Evolutionary conservation across 2,329 filamentous ascomycete genomes (phyloP).

Genomic region (Daldinia sp.): DNA sequence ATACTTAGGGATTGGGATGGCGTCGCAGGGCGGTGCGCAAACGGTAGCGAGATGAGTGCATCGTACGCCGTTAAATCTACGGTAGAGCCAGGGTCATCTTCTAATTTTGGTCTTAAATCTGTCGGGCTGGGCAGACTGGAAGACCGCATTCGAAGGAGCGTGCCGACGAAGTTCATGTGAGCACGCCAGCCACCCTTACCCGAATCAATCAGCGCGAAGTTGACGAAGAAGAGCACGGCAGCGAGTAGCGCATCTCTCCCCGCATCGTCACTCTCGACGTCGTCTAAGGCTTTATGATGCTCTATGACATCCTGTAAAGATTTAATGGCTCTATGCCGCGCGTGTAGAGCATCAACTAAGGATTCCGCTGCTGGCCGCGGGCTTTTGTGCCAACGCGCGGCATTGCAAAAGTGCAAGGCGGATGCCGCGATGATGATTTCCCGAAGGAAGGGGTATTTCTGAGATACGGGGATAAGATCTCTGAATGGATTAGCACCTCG

Average conservation of each 20-base stretch:
- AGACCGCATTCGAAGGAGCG: slow-evolving; percentile 45
- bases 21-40: not conserved
- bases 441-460: slow-evolving; percentile 55
- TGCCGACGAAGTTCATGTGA: slow-evolving; percentile 57
- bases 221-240: slow-evolving; percentile 60
- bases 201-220: slow-evolving; percentile 60
- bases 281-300: slow-evolving; percentile 12
- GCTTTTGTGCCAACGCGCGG: slow-evolving; percentile 41
- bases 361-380: slow-evolving; percentile 45
- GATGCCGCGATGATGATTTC: slow-evolving; percentile 60
- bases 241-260: slow-evolving; percentile 58
- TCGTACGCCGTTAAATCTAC: not conserved
- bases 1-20: slow-evolving; percentile 20
- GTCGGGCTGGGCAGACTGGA: not conserved
- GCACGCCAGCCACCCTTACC: slow-evolving; percentile 56
- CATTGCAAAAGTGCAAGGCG: slow-evolving; percentile 59
- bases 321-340: slow-evolving; percentile 57
- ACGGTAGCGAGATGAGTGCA: slow-evolving; percentile 8
- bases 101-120: not conserved
- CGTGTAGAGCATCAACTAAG: slow-evolving; percentile 56
- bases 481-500: slow-evolving; percentile 57
- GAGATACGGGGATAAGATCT: slow-evolving; percentile 57
- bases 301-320: slow-evolving; percentile 53
- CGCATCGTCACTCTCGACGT: slow-evolving; percentile 47
- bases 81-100: not conserved